Base-by-base conservation (phyloP, 768 basidiomycete species). In the Megacollybia marginata region DNA sequence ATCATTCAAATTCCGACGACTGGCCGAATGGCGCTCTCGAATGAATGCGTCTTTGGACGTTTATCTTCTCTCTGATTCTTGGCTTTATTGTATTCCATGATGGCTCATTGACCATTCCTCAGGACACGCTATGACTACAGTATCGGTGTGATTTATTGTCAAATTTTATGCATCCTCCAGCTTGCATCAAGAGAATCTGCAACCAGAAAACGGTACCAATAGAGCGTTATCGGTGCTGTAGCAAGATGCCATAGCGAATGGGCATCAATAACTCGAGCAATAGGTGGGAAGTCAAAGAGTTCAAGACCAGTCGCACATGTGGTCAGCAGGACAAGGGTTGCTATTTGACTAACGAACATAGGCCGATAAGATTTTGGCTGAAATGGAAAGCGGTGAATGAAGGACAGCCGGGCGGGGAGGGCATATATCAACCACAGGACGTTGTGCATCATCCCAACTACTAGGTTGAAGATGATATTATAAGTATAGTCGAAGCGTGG, bases 221-320 rank as follows among this genome's bases (percentile, higher is more conserved):
- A 71, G 44, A 75, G 59, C 4, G 83, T 79, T 32, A 98, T 78
- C 0, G 85, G 85, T 1, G 78, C 85, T 0, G 95, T 99, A 4
- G 80, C 75, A 8, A 88, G 70, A 64, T 99, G 95, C 96, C 95
- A 98, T 13, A 98, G 66, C 2, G 92, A 75, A 64, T 97, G 96
- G 0, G 94, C 92, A 61, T 98, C 95, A 16, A 97, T 70, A 7
- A 82, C 63, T 33, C 92, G 65, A n/a, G 61, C 59, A 65, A 83
- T 73, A 0, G 92, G 89, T 0, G 92, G 80, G 59, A 98, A 98
- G 62, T 99, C 95, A 54, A 95, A 82, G 3, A 99, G 62, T 60
- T 99, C 95, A 32, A 99, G 73, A 1, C 73, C 69, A 2, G 84
- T 90, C 12, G 91, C 87, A 2, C 74, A 71, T 0, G 82, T 89